phyloP scores from a whole-genome alignment of 2,329 filamentous ascomycete species.

The Colletotrichum godetiae region DNA sequence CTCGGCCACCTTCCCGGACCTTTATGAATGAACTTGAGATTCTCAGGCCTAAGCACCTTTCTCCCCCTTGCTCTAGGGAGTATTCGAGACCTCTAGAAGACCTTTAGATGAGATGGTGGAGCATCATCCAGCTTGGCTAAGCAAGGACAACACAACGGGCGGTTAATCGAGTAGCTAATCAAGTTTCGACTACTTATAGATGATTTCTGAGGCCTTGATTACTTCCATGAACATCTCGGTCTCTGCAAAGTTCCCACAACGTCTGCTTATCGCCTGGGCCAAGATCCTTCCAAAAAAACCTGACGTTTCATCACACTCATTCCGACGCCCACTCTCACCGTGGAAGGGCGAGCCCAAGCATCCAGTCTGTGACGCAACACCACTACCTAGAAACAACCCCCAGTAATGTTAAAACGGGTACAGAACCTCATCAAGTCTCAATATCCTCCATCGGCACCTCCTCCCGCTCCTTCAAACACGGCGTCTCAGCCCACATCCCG shows the following conservation, averaged over 20 bases:
- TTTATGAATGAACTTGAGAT: not conserved
- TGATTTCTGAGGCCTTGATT: not conserved
- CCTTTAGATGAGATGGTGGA: not conserved
- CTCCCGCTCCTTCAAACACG: not conserved
- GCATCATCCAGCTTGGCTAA: not conserved
- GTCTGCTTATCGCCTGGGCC: not conserved
- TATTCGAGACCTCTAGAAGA: not conserved
- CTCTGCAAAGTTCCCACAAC: not conserved
- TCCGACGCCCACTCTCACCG: too few species aligned
- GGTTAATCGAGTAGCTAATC: not conserved
- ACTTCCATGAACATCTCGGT: not conserved
- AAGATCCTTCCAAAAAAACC: not conserved
- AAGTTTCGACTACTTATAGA: not conserved
- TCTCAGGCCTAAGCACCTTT: not conserved
- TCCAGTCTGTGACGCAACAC: too few species aligned
- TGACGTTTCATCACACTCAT: not conserved
- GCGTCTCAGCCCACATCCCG: too few species aligned
- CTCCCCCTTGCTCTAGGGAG: not conserved
- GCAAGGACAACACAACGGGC: not conserved
- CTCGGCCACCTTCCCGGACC: not conserved
- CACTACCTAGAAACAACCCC: too few species aligned
- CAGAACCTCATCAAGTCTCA: too few species aligned
- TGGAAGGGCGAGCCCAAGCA: too few species aligned
- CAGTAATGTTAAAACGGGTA: too few species aligned
- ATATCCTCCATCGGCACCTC: too few species aligned